These are phyloP conservation scores for Tranzscheliella williamsii DNA, from an alignment of 1,284 basidiomycete species.

Conservation along the genomic window DNA sequence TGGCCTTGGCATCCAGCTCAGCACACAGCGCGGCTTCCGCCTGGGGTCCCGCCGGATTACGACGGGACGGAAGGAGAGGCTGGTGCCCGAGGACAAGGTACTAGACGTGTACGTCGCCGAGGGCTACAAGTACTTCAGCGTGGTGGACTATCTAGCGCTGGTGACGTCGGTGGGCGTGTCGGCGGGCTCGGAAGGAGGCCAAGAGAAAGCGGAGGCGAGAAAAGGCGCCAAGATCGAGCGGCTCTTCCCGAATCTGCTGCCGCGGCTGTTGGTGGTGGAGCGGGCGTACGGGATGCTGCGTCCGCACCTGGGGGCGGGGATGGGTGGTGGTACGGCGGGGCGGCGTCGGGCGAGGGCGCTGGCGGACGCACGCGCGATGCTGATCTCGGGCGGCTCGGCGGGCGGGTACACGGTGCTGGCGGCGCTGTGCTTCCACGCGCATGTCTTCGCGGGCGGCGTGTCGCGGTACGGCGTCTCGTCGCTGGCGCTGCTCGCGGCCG, in stretches of 20 bases:
- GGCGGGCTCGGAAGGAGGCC: background rate
- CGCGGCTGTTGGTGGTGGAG: constrained; percentile 19
- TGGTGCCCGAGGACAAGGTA: constrained; percentile 47
- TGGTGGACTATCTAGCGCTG: constrained; percentile 48
- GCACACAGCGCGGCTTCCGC: constrained; percentile 32
- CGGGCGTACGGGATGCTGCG: constrained; percentile 21
- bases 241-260: constrained; percentile 30
- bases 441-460: constrained; percentile 26
- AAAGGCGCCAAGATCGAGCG: constrained; percentile 1
- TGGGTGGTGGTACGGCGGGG: background rate
- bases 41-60: background rate
- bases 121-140: constrained; percentile 34
- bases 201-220: background rate
- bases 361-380: constrained; percentile 20
- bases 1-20: constrained; percentile 44
- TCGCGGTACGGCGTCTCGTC: constrained; percentile 33
- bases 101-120: constrained; percentile 49
- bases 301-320: constrained; percentile 7
- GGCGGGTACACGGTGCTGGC: constrained; percentile 70
- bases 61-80: background rate
- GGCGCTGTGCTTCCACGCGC: constrained; percentile 60
- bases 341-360: background rate
- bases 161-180: constrained; percentile 1
- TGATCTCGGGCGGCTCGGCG: constrained; percentile 60
- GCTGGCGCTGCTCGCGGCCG: constrained; percentile 32